Conservation (phyloP, 2,329 filamentous ascomycete species). For the Bipolaris oryzae region DNA sequence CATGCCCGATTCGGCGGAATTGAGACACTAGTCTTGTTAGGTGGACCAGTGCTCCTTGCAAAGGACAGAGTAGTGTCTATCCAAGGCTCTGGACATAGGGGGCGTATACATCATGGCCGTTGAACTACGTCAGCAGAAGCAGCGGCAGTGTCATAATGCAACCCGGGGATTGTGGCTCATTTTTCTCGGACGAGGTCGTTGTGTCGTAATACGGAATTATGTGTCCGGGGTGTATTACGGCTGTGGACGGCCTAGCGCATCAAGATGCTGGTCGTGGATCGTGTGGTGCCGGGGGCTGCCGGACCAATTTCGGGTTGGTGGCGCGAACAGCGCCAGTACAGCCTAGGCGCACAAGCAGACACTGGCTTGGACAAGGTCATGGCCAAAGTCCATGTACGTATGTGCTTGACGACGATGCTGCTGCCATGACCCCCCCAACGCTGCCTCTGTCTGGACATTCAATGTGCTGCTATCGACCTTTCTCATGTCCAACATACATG, state of each 20-base stretch:
- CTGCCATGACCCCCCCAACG: conserved; percentile 4
- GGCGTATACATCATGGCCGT: too few relatives aligned
- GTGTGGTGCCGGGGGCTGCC: conserved; percentile 2
- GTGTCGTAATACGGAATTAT: too few relatives aligned
- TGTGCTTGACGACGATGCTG: background rate
- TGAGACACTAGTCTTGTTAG: background rate
- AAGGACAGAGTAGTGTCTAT: too few relatives aligned
- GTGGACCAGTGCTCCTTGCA: background rate
- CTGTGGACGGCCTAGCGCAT: background rate
- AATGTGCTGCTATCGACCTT: conserved; percentile 6
- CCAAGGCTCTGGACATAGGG: too few relatives aligned
- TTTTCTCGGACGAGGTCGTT: too few relatives aligned
- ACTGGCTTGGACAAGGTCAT: too few relatives aligned
- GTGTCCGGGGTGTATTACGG: background rate
- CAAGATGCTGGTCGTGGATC: conserved; percentile 10
- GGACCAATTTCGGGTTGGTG: conserved; percentile 32
- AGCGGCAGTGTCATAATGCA: background rate
- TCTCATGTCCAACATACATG: conserved; percentile 28
- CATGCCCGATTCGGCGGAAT: background rate
- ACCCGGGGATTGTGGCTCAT: too few relatives aligned
- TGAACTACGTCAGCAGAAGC: background rate
- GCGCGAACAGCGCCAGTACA: too few relatives aligned
- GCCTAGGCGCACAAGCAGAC: too few relatives aligned
- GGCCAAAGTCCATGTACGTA: too few relatives aligned
- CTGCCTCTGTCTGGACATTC: background rate